A percentile compares a stretch with the other conserved stretches of the same genome.
Conservation (phyloP, 2,329 filamentous ascomycete genomes). For the Diaporthe sp. region DNA sequence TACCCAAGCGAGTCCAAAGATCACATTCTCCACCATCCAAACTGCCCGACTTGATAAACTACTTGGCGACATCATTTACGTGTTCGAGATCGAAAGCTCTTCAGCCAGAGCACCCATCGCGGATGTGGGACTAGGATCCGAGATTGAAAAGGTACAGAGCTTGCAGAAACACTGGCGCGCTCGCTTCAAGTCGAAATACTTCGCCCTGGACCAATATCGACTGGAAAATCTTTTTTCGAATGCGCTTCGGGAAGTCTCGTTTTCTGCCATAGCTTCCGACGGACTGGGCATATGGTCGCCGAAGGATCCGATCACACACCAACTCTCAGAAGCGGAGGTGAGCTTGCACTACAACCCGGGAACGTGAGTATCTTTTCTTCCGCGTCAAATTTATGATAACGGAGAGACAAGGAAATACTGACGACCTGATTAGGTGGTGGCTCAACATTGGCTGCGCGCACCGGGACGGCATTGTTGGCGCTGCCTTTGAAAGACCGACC, state of each 20-base stretch:
- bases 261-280: conserved; percentile 35
- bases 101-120: not conserved
- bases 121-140: conserved; percentile 2
- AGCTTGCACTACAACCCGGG: conserved; percentile 20
- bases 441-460: conserved; percentile 68
- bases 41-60: conserved; percentile 39
- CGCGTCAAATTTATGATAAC: too few species aligned
- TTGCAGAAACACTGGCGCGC: conserved; percentile 36
- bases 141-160: conserved; percentile 26
- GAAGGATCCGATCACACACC: not conserved
- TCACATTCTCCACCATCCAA: conserved; percentile 34
- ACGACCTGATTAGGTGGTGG: conserved; percentile 66
- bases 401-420: not conserved
- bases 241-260: conserved; percentile 30
- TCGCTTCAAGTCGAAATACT: conserved; percentile 38
- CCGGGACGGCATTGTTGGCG: conserved; percentile 67
- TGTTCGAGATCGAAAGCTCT: conserved; percentile 11
- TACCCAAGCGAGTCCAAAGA: not conserved
- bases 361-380: conserved; percentile 27
- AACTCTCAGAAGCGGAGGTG: conserved; percentile 37
- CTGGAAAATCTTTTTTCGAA: conserved; percentile 16
- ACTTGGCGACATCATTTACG: conserved; percentile 36
- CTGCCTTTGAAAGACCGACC: conserved; percentile 59
- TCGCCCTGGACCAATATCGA: conserved; percentile 31
- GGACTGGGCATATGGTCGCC: conserved; percentile 32